phyloP scores from a whole-genome alignment of 805 yeast genomes.

The Nakazawaea peltata region DNA sequence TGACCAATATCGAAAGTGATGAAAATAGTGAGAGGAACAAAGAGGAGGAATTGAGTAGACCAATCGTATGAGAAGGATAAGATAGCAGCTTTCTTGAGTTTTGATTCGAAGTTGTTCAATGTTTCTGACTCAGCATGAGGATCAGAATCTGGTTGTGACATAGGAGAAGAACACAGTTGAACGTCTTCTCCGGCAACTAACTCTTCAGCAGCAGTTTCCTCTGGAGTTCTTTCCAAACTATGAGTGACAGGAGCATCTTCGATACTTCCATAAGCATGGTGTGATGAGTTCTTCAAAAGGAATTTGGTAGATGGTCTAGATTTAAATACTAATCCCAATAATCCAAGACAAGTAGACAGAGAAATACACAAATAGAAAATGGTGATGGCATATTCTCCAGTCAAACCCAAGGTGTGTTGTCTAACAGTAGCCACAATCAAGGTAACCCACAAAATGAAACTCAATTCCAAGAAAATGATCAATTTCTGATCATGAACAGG shows the following conservation, averaged over 20 bases:
- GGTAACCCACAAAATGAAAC: slow-evolving; percentile 48
- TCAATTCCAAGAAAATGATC: slow-evolving; percentile 44
- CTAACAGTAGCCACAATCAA: slow-evolving; percentile 43
- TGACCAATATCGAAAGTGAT: slow-evolving; percentile 48
- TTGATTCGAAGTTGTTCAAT: slow-evolving; percentile 17
- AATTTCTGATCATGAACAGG: slow-evolving; percentile 57
- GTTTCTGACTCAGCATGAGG: slow-evolving; percentile 17
- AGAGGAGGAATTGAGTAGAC: slow-evolving; percentile 62
- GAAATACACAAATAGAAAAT: slow-evolving; percentile 39
- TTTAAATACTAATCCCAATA: slow-evolving; percentile 35
- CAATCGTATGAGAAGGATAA: slow-evolving; percentile 65
- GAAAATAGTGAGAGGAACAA: slow-evolving; percentile 58
- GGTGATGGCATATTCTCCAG: slow-evolving; percentile 44
- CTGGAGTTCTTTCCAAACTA: neutral
- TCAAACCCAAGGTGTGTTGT: slow-evolving; percentile 38
- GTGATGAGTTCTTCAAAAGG: neutral
- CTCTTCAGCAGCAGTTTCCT: slow-evolving; percentile 1
- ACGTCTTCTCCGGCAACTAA: neutral
- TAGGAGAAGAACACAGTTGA: neutral
- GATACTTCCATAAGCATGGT: slow-evolving; percentile 2
- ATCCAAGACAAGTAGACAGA: slow-evolving; percentile 41
- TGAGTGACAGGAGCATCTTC: neutral
- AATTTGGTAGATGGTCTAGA: slow-evolving; percentile 8
- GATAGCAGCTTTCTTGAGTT: slow-evolving; percentile 21
- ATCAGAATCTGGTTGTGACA: no score